Conservation (phyloP, 176 grass and related monocot genomes). For the Tuctoria greenei region DNA sequence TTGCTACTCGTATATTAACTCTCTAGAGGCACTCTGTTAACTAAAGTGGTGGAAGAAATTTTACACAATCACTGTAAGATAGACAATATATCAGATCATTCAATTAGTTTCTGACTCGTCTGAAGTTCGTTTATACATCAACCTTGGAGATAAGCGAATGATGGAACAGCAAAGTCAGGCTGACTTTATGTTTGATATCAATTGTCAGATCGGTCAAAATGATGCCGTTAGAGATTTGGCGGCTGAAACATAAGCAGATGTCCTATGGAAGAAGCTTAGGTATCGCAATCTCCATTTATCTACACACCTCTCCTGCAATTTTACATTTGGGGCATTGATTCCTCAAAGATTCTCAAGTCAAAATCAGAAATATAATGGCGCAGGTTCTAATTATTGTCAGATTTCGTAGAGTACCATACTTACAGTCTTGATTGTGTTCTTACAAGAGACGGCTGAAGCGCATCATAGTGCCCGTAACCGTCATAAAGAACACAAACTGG, state of each 20-base stretch:
- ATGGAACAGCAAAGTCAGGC: not conserved
- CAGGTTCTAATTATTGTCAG: constrained; percentile 11
- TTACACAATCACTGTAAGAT: not conserved
- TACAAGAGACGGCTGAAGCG: constrained; percentile 55
- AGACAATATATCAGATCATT: not conserved
- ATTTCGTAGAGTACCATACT: constrained; percentile 32
- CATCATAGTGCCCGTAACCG: constrained; percentile 85
- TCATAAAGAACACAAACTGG: constrained; percentile 80
- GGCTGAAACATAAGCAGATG: constrained; percentile 10
- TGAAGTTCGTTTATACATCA: constrained; percentile 49
- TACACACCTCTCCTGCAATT: constrained; percentile 50
- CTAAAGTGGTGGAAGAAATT: not conserved
- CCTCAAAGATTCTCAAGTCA: not conserved
- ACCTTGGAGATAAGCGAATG: constrained; percentile 3
- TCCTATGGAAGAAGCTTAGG: constrained; percentile 38
- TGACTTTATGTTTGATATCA: not conserved
- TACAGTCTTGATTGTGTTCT: constrained; percentile 64
- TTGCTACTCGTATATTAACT: not conserved
- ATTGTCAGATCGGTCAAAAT: constrained; percentile 5
- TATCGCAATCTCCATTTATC: constrained; percentile 22
- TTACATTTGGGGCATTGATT: constrained; percentile 14
- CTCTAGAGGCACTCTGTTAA: not conserved
- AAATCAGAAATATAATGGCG: not conserved
- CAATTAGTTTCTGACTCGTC: not conserved
- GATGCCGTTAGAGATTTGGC: not conserved